Evolutionary conservation across 805 yeast genomes (phyloP), one percentile per base, ranked within the genome.

Genomic region (Lipomyces lipofer): DNA sequence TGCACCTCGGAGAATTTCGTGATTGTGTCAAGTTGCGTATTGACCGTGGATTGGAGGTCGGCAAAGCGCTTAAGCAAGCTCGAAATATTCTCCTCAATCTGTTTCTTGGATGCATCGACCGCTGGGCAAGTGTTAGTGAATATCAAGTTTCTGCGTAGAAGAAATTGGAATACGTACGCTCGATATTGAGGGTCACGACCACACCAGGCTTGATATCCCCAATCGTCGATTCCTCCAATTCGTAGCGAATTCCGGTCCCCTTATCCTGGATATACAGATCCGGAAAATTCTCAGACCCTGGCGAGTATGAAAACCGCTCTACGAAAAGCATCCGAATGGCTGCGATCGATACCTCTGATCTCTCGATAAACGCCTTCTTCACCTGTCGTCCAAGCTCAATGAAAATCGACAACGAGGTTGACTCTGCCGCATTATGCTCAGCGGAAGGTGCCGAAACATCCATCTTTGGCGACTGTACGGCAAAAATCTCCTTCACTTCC

Each of bases 221-320:
- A n/a, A 88, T 66, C 24, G 76, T 69, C 15, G 74, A 74, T 38
- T 89, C 91, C 58, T 91, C 97, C 21, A 92, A 70, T 67, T 92
- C 97, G 66, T 87, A 94, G 1, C 85, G 76, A 1, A 90, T 77
- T 0, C 79, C 79, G 29, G 78, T 74, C 1, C 71, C 67, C 0
- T 79, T 77, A 56, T 88, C 95, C 56, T 78, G 82, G 4, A 90
- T 75, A 63, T 86, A 86, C 25, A 94, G 79, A 10, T 84, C 86
- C 0, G 98, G 97, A 61, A 89, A 88, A 1, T 80, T 70, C 10
- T 81, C 78, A 0, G 80, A 69, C 0, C 86, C 85, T 0, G 95
- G 94, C 0, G 92, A 79, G 67, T 85, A 89, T 1, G 92, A 88
- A 72, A 90, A 91, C 63, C 83, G 87, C 64, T 92, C 96, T 4